phyloP scores from a whole-genome alignment of 352 stramenopile species.

The Globisporangium canariense region DNA sequence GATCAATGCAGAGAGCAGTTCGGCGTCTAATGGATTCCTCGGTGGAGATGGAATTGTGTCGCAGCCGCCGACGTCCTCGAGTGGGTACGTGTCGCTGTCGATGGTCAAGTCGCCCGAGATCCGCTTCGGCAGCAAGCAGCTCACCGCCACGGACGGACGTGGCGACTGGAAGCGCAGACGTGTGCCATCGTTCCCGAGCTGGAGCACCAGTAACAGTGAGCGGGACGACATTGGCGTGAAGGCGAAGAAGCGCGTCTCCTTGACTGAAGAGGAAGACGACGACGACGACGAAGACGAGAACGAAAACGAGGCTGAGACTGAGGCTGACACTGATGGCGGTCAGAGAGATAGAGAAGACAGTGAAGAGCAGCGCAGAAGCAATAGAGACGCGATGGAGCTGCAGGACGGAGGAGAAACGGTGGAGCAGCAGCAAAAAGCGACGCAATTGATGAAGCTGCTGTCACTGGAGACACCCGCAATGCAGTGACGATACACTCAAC shows the following conservation, averaged over 20 bases:
- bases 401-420: neutral
- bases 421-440: conserved; percentile 21
- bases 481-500: neutral
- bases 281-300: conserved; percentile 29
- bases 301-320: neutral
- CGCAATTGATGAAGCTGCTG: conserved; percentile 56
- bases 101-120: conserved; percentile 73
- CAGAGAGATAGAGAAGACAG: neutral
- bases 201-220: conserved; percentile 18
- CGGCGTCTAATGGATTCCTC: conserved; percentile 15
- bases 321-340: conserved; percentile 19
- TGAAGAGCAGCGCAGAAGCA: conserved; percentile 22
- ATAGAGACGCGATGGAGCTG: conserved; percentile 25
- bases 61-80: conserved; percentile 26
- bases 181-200: conserved; percentile 39
- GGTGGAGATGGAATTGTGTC: conserved; percentile 18
- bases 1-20: conserved; percentile 18
- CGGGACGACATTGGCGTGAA: conserved; percentile 16
- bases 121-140: conserved; percentile 53
- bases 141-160: conserved; percentile 27
- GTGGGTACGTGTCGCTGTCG: conserved; percentile 75
- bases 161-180: conserved; percentile 59
- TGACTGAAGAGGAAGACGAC: conserved; percentile 22
- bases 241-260: conserved; percentile 18
- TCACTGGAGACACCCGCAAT: conserved; percentile 25